Percentiles rank a stretch among this genome's conserved stretches.
phyloP scores from a whole-genome alignment of 2,329 filamentous ascomycete genomes.

The Penicillium olsonii region DNA sequence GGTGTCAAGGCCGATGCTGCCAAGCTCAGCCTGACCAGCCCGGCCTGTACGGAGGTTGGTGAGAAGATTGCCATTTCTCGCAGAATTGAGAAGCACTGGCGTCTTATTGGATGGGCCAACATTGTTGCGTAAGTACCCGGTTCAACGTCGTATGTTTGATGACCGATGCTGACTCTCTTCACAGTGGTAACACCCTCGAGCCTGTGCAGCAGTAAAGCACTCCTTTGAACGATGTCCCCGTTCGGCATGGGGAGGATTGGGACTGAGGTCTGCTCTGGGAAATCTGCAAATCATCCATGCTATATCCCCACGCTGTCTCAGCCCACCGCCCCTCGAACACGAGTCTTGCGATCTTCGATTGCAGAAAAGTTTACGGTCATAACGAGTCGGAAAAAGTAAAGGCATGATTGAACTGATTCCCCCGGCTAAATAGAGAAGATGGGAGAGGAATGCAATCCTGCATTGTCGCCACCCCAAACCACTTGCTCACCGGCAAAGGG shows the following conservation, averaged over 20 bases:
- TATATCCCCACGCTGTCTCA: constrained; percentile 14
- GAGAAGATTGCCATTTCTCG: constrained; percentile 96
- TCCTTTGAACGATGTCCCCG: constrained; percentile 18
- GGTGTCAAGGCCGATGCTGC: constrained; percentile 97
- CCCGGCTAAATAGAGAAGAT: constrained; percentile 36
- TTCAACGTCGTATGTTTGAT: neutral
- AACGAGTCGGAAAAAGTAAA: constrained; percentile 28
- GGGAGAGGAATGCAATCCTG: constrained; percentile 16
- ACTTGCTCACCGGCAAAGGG: constrained; percentile 6
- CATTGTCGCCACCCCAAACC: constrained; percentile 16
- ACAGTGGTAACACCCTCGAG: constrained; percentile 51
- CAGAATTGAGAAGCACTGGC: constrained; percentile 99
- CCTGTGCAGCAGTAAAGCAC: constrained; percentile 42
- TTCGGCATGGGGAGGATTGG: constrained; percentile 12
- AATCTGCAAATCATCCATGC: constrained; percentile 9
- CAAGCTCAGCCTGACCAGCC: constrained; percentile 88
- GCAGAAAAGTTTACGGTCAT: constrained; percentile 33
- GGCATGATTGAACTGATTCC: constrained; percentile 31
- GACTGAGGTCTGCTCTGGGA: constrained; percentile 13
- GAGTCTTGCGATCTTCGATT: constrained; percentile 21
- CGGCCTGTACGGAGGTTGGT: constrained; percentile 93
- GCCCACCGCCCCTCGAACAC: constrained; percentile 19
- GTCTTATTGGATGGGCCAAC: constrained; percentile 87
- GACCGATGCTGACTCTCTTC: constrained; percentile 9
- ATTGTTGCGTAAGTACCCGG: constrained; percentile 59